Evolutionary conservation across 371 early-diverging fungal species (phyloP), one percentile per base, ranked within the genome.

Genomic region (Mucor mucedo): DNA sequence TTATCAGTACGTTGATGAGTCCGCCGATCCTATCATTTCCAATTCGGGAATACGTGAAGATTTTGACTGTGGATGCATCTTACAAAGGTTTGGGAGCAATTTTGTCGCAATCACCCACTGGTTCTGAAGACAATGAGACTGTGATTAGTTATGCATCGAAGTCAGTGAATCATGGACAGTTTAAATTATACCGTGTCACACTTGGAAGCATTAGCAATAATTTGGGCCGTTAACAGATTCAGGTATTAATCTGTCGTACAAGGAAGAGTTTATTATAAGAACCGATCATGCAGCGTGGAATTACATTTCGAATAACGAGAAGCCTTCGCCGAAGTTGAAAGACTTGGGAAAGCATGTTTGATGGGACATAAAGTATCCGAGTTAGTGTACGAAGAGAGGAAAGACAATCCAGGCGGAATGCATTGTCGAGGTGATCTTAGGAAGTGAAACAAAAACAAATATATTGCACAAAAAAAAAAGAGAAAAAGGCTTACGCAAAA

Each of bases 21-120:
- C 57, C 68, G 3, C 76, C 77, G 14, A 50, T 80, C 9, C 50
- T 77, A 14, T 53, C 58, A 4, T 66, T 53, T 30, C 77, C 79
- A 0, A 66, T 77, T 53, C 39, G 45, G 2, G 16, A 52, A 0
- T 56, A 75, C 1, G 27, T 44, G 0, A 74, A 79, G 52, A 66
- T 72, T 2, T 14, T 84, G 9, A 56, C 73, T 6, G 68, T 63
- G 2, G 80, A 83, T 55, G 83, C 81, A 0, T 72, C 70, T 0
- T 28, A 32, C 7, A 9, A 33, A 5, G 86, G 77, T 0, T 6
- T 82, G 13, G 77, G 70, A 0, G 76, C 69, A 0, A 69, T 81
- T 0, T 48, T 86, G 0, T 62, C 62, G 6, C 83, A 83, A 62
- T 41, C 45, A n/a, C 60, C 65, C 0, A 60, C 70, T 30, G 80